These are phyloP conservation scores for Pichia kluyveri DNA, from an alignment of 805 yeast species.

Conservation along the genomic window DNA sequence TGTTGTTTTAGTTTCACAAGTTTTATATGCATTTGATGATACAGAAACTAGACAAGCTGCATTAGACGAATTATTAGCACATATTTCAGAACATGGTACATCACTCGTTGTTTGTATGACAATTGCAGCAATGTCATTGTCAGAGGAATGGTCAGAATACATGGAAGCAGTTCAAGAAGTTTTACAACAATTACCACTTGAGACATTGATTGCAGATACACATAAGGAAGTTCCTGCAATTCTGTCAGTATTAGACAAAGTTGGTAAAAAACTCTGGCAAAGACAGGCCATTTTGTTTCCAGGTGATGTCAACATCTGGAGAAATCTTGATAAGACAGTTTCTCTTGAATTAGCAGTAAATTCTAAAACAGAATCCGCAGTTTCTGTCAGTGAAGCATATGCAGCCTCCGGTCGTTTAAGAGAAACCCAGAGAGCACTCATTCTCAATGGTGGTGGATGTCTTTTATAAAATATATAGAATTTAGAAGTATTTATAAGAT, in stretches of 20 bases:
- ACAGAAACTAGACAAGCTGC: conserved; percentile 80
- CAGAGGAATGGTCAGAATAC: conserved; percentile 50
- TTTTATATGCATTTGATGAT: conserved; percentile 65
- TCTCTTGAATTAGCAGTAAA: conserved; percentile 51
- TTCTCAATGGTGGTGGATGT: conserved; percentile 30
- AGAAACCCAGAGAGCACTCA: conserved; percentile 58
- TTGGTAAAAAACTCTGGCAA: conserved; percentile 39
- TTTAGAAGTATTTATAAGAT: too few relatives aligned
- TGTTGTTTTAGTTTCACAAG: conserved; percentile 69
- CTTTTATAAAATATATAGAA: too few relatives aligned
- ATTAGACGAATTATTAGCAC: conserved; percentile 66
- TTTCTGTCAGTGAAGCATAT: conserved; percentile 44
- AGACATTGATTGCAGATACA: conserved; percentile 38
- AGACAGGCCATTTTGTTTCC: conserved; percentile 71
- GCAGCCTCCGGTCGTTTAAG: conserved; percentile 38
- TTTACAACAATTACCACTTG: conserved; percentile 40
- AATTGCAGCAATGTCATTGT: conserved; percentile 70
- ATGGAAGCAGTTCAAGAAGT: conserved; percentile 59
- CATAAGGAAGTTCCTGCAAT: conserved; percentile 50
- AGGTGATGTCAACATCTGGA: conserved; percentile 61
- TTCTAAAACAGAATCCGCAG: conserved; percentile 41
- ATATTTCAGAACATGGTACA: conserved; percentile 55
- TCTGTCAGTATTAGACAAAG: conserved; percentile 28
- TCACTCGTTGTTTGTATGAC: conserved; percentile 60
- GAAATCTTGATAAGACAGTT: conserved; percentile 42